phyloP scores from a whole-genome alignment of 1,139 yeast species.

The Diutina rugosa region DNA sequence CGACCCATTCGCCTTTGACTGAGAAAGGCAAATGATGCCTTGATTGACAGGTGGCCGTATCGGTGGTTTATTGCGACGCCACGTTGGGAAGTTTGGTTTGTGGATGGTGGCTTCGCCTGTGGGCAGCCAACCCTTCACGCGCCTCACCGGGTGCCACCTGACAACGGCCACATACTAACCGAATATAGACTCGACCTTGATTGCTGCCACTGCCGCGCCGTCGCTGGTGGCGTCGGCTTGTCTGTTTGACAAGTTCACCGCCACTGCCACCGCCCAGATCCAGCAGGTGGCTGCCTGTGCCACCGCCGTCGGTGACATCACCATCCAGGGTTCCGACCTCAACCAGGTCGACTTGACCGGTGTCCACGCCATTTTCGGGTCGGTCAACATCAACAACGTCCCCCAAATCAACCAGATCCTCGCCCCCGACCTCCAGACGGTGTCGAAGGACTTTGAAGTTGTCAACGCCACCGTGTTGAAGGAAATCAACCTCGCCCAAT shows the following conservation, averaged over 20 bases:
- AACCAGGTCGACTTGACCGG: constrained; percentile 45
- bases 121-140: not conserved
- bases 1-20: too few relatives aligned
- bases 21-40: too few relatives aligned
- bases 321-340: constrained; percentile 46
- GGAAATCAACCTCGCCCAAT: constrained; percentile 62
- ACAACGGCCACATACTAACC: constrained; percentile 7
- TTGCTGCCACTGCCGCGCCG: constrained; percentile 37
- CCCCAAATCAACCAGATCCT: constrained; percentile 47
- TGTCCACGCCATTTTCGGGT: constrained; percentile 62
- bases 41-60: too few relatives aligned
- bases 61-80: not conserved
- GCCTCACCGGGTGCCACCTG: not conserved
- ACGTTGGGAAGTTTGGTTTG: not conserved
- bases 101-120: too few relatives aligned
- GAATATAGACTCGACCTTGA: constrained; percentile 27
- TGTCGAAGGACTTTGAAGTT: constrained; percentile 58
- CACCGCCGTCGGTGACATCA: constrained; percentile 69
- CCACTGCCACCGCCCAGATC: constrained; percentile 68
- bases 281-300: constrained; percentile 63
- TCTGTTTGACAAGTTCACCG: constrained; percentile 45
- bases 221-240: constrained; percentile 42
- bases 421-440: constrained; percentile 69
- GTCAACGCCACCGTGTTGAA: constrained; percentile 54
- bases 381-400: constrained; percentile 43